Evolutionary conservation across 2,329 filamentous ascomycete species (phyloP).

Genomic region (Stagonosporopsis cucurbitacearum): DNA sequence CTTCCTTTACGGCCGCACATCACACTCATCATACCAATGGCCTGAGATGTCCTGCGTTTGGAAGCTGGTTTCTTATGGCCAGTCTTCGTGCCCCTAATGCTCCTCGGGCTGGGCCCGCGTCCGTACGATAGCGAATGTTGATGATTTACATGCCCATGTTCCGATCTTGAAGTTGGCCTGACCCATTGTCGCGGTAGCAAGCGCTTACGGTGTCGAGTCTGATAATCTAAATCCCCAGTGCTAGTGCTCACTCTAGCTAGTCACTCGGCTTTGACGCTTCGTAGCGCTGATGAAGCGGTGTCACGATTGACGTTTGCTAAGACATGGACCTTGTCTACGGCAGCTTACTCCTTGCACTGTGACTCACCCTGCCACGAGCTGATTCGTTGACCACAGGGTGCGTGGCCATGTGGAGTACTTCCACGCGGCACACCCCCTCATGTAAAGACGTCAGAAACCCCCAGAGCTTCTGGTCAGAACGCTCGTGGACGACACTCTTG

Average conservation of each 20-base stretch:
- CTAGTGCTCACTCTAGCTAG: neutral
- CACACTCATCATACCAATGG: neutral
- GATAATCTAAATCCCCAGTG: neutral
- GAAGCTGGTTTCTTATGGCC: conserved; percentile 17
- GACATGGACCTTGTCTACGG: neutral
- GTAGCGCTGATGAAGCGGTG: neutral
- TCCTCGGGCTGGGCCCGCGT: conserved; percentile 16
- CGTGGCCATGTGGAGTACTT: neutral
- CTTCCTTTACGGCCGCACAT: conserved; percentile 3
- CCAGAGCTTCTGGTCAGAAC: too few species aligned
- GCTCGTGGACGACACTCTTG: neutral
- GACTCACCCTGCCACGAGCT: neutral
- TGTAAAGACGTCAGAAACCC: neutral
- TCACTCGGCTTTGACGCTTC: neutral
- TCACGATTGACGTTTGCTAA: neutral
- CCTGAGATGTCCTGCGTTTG: conserved; percentile 7
- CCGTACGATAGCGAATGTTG: conserved; percentile 13
- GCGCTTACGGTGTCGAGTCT: neutral
- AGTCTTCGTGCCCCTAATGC: conserved; percentile 17
- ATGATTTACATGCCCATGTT: conserved; percentile 1
- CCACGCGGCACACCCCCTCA: neutral
- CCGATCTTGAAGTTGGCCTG: neutral
- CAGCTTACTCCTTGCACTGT: neutral
- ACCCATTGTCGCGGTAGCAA: neutral
- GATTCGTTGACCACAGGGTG: neutral